Percentiles rank a stretch among this genome's conserved stretches.
Evolutionary conservation across 768 basidiomycete species (phyloP).

Genomic region (Dioszegia hungarica): DNA sequence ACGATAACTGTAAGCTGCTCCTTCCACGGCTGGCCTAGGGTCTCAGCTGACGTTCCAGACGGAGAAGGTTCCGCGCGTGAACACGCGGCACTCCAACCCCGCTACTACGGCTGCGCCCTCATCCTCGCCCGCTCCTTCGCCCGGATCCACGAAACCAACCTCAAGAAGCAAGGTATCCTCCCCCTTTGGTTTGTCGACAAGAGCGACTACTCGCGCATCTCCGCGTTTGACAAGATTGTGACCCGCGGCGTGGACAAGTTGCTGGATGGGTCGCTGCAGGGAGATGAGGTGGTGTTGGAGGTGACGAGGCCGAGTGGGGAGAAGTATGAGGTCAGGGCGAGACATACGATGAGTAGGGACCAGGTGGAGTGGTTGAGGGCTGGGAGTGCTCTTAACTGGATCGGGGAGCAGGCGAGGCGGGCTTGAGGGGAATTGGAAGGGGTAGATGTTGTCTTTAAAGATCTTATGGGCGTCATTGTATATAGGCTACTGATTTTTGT

Average conservation of each 20-base stretch:
- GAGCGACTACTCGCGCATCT: conserved; percentile 76
- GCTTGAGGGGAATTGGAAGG: not conserved
- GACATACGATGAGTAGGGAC: conserved; percentile 84
- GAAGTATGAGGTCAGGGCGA: conserved; percentile 63
- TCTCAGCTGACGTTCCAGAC: conserved; percentile 47
- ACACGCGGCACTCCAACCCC: conserved; percentile 93
- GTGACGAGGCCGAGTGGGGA: conserved; percentile 66
- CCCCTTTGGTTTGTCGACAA: conserved; percentile 92
- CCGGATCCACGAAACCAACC: conserved; percentile 95
- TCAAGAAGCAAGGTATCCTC: conserved; percentile 98
- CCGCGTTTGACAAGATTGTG: conserved; percentile 68
- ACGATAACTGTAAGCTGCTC: conserved; percentile 57
- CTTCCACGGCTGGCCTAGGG: not conserved
- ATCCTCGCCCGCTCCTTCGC: conserved; percentile 92
- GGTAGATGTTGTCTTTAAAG: not conserved
- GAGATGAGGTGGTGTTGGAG: conserved; percentile 55
- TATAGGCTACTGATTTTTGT: not conserved
- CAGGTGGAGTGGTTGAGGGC: conserved; percentile 85
- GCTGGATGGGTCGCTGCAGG: conserved; percentile 47
- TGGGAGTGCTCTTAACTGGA: conserved; percentile 86
- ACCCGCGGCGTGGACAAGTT: conserved; percentile 76
- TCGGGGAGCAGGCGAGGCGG: conserved; percentile 49
- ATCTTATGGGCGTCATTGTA: not conserved
- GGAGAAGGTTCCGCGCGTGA: conserved; percentile 97
- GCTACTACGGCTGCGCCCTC: conserved; percentile 84